Conservation (phyloP, 352 stramenopile genomes). For the Pythium chondricola region DNA sequence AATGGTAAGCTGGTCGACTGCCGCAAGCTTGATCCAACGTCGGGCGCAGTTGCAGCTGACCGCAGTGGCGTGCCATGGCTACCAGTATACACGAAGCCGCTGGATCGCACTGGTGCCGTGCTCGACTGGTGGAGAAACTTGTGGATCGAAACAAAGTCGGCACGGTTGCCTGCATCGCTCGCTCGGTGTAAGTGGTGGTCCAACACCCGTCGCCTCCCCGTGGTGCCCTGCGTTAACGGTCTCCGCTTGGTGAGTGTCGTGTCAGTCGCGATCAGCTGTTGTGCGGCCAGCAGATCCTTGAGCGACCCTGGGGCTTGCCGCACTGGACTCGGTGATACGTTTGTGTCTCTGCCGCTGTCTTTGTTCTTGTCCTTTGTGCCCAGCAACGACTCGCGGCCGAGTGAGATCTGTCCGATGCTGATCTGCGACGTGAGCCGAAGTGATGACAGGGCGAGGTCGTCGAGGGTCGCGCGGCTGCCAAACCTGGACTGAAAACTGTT, state of each 20-base stretch:
- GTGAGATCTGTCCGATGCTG: slow-evolving; percentile 58
- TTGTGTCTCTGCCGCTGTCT: slow-evolving; percentile 1
- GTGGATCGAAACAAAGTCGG: slow-evolving; percentile 61
- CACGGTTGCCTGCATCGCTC: slow-evolving; percentile 16
- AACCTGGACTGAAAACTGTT: not conserved
- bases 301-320: not conserved
- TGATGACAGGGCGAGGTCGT: slow-evolving; percentile 1
- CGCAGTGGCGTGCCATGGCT: slow-evolving; percentile 8
- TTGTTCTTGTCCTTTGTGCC: slow-evolving; percentile 33
- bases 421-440: slow-evolving; percentile 25
- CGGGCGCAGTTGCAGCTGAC: slow-evolving; percentile 11
- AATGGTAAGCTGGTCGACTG: too few species aligned
- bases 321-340: not conserved
- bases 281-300: not conserved
- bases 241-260: slow-evolving; percentile 9
- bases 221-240: slow-evolving; percentile 17
- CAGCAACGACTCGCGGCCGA: slow-evolving; percentile 47
- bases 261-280: slow-evolving; percentile 15
- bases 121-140: slow-evolving; percentile 59
- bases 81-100: not conserved
- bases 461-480: not conserved
- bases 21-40: too few species aligned
- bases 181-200: slow-evolving; percentile 21
- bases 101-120: not conserved
- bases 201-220: slow-evolving; percentile 20